Evolutionary conservation across 805 yeast genomes (phyloP).

Genomic region (Sungouiella thailandica): DNA sequence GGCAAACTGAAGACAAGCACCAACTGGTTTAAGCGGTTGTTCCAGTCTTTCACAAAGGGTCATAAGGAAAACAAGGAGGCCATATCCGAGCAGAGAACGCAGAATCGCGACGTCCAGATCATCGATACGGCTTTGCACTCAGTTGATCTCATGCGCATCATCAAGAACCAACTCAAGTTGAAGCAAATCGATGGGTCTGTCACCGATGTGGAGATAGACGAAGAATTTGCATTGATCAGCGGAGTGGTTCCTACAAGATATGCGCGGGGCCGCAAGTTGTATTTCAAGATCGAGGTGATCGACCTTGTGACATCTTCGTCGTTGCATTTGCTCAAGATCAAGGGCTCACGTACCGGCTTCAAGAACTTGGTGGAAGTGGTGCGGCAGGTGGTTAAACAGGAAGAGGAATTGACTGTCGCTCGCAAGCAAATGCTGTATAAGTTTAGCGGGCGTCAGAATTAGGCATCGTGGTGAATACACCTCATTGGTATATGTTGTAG

Average conservation of each 20-base stretch:
- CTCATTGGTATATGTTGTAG: no score
- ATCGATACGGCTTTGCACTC: slow-evolving; percentile 31
- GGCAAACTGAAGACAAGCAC: slow-evolving; percentile 12
- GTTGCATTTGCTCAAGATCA: slow-evolving; percentile 37
- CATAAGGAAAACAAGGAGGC: slow-evolving; percentile 5
- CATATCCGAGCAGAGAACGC: slow-evolving; percentile 2
- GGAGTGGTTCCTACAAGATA: slow-evolving; percentile 46
- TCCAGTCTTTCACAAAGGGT: slow-evolving; percentile 20
- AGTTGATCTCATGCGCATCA: slow-evolving; percentile 26
- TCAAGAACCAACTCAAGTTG: slow-evolving; percentile 39
- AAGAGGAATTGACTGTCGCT: slow-evolving; percentile 24
- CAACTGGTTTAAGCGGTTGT: slow-evolving; percentile 36
- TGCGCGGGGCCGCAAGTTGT: slow-evolving; percentile 41
- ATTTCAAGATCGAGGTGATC: slow-evolving; percentile 40
- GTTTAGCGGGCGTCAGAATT: not conserved
- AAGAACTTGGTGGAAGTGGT: slow-evolving; percentile 39
- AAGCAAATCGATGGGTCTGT: slow-evolving; percentile 49
- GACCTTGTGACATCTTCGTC: slow-evolving; percentile 34
- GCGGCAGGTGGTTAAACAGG: slow-evolving; percentile 41
- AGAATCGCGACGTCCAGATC: slow-evolving; percentile 20
- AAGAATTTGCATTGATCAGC: slow-evolving; percentile 38
- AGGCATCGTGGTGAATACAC: not conserved
- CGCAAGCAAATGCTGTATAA: slow-evolving; percentile 8
- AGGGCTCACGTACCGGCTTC: slow-evolving; percentile 45
- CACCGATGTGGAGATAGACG: slow-evolving; percentile 36